These are phyloP conservation scores for Eimeria praecox DNA, from an alignment of 169 alveolate species.

Conservation along the genomic window DNA sequence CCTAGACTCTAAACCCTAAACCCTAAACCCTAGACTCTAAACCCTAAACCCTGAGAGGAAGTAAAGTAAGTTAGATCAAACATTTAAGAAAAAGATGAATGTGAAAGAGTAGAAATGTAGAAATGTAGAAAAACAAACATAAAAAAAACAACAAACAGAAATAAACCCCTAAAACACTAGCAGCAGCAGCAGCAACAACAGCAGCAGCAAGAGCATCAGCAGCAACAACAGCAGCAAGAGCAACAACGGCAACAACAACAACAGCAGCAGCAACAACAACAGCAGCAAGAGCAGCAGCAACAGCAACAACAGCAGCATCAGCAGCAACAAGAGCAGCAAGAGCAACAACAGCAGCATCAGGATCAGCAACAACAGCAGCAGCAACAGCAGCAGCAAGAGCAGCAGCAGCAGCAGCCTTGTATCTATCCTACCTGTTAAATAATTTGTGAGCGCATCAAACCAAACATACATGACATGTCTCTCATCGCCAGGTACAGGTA, in stretches of 20 bases:
- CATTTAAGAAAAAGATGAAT: too few species aligned
- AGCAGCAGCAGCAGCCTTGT: neutral
- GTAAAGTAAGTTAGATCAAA: too few species aligned
- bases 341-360: neutral
- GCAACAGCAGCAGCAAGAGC: neutral
- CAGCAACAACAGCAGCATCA: neutral
- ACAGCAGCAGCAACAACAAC: neutral
- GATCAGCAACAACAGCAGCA: neutral
- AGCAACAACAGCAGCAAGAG: neutral
- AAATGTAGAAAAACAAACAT: neutral
- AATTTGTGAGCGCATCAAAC: conserved; percentile 96
- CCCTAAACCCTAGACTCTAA: neutral
- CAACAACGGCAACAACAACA: neutral
- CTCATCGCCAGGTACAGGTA: conserved; percentile 88
- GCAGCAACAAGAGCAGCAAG: neutral
- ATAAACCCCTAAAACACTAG: too few species aligned
- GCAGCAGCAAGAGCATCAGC: neutral
- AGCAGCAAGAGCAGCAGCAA: neutral
- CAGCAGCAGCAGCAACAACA: neutral
- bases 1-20: conserved; percentile 76
- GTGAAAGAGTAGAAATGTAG: neutral
- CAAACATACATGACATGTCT: conserved; percentile 97
- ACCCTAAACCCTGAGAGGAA: too few species aligned
- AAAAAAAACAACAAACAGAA: neutral
- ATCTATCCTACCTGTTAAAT: conserved; percentile 91